Evolutionary conservation across 768 basidiomycete genomes (phyloP).

Genomic region (Panus rudis): DNA sequence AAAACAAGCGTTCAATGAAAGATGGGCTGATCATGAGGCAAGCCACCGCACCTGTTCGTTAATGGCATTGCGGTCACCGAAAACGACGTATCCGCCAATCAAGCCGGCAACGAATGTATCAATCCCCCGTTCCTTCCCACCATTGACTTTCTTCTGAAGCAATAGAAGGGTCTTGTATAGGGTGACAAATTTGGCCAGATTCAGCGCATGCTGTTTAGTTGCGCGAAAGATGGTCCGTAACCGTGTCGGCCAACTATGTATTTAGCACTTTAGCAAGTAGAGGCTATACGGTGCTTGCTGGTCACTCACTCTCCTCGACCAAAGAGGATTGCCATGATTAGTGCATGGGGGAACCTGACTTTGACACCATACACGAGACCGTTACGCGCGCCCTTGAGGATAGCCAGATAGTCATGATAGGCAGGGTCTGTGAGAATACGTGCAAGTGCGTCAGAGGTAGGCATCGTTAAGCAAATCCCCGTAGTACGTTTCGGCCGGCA

Average conservation of each 20-base stretch:
- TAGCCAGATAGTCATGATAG: slow-evolving; percentile 85
- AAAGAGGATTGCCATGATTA: slow-evolving; percentile 94
- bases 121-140: slow-evolving; percentile 70
- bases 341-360: slow-evolving; percentile 90
- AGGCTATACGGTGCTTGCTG: neutral
- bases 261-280: neutral
- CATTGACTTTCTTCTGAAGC: slow-evolving; percentile 73
- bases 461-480: neutral
- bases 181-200: slow-evolving; percentile 90
- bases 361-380: slow-evolving; percentile 88
- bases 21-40: neutral
- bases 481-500: too few species aligned
- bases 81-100: slow-evolving; percentile 85
- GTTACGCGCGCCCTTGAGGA: slow-evolving; percentile 91
- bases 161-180: slow-evolving; percentile 85
- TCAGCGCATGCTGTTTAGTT: slow-evolving; percentile 85
- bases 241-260: slow-evolving; percentile 63
- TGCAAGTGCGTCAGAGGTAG: slow-evolving; percentile 15
- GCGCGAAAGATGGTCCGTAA: slow-evolving; percentile 65
- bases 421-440: slow-evolving; percentile 55
- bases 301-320: slow-evolving; percentile 79
- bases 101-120: slow-evolving; percentile 94
- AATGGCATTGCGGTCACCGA: slow-evolving; percentile 79
- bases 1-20: neutral
- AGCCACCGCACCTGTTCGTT: slow-evolving; percentile 74